A percentile compares a stretch with the other conserved stretches of the same genome.
phyloP scores from a whole-genome alignment of 495 filamentous ascomycete species.

The Aspergillus diversus region DNA sequence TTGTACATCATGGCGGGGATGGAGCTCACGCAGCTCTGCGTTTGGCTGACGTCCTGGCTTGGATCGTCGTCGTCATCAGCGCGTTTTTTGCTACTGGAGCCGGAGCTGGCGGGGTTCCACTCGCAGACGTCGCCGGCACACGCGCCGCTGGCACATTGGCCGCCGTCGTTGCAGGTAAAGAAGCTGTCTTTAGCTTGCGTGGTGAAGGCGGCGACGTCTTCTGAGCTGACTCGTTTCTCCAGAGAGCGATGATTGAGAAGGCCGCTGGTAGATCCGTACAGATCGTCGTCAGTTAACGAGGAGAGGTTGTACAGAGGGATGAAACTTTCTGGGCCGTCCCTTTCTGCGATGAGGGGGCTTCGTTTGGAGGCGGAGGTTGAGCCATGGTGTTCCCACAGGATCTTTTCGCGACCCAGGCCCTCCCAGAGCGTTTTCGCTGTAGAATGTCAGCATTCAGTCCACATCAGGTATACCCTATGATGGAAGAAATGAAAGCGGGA shows the following conservation, averaged over 20 bases:
- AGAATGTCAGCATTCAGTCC: neutral
- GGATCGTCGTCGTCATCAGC: neutral
- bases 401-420: conserved; percentile 3
- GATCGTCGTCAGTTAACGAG: neutral
- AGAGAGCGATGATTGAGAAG: neutral
- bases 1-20: conserved; percentile 13
- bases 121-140: conserved; percentile 8
- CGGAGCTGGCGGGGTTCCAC: conserved; percentile 3
- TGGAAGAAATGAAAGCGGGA: neutral
- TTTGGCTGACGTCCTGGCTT: conserved; percentile 1
- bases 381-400: conserved; percentile 13
- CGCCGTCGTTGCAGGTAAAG: conserved; percentile 12
- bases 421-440: conserved; percentile 5
- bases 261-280: neutral
- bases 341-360: neutral
- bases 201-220: conserved; percentile 4
- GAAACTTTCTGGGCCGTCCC: neutral
- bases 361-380: conserved; percentile 10
- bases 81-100: neutral
- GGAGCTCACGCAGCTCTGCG: conserved; percentile 5
- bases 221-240: neutral
- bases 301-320: conserved; percentile 3
- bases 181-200: neutral
- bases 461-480: neutral
- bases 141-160: conserved; percentile 8